phyloP scores from a whole-genome alignment of 2,329 filamentous ascomycete genomes.

The Leptographium galeiforme region DNA sequence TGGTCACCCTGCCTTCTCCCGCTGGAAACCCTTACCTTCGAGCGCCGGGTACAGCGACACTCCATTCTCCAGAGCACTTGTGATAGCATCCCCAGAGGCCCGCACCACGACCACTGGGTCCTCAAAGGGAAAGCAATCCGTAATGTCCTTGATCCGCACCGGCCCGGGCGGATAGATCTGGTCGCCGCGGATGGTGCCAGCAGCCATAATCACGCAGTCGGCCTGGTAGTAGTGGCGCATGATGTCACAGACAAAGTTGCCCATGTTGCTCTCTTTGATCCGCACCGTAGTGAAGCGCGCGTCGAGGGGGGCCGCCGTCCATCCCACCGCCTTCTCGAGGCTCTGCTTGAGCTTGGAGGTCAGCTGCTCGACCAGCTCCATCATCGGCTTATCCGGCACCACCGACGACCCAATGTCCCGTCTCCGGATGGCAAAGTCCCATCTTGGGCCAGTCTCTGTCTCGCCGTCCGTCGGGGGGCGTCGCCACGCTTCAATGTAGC shows the following conservation, averaged over 20 bases:
- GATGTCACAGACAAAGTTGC: conserved; percentile 83
- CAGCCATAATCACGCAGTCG: conserved; percentile 74
- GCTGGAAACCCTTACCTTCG: conserved; percentile 38
- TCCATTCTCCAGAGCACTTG: conserved; percentile 73
- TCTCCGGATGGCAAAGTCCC: conserved; percentile 68
- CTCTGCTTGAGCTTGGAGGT: conserved; percentile 63
- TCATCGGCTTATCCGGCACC: conserved; percentile 45
- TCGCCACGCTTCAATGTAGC: conserved; percentile 67
- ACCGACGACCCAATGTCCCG: conserved; percentile 61
- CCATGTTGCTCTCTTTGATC: conserved; percentile 65
- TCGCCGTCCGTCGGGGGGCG: conserved; percentile 27
- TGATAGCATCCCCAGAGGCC: conserved; percentile 56
- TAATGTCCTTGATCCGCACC: conserved; percentile 65
- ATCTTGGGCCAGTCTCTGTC: conserved; percentile 26
- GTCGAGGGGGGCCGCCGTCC: conserved; percentile 70
- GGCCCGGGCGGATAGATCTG: conserved; percentile 77
- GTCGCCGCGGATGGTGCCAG: conserved; percentile 76
- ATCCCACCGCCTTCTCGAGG: conserved; percentile 71
- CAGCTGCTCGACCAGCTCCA: conserved; percentile 51
- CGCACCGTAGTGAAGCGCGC: conserved; percentile 76
- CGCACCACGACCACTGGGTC: conserved; percentile 72
- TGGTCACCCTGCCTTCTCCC: not conserved
- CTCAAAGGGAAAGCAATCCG: conserved; percentile 85
- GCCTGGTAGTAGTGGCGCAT: conserved; percentile 74
- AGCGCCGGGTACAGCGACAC: conserved; percentile 69